Conservation (phyloP, 257 asterid genomes). For the Solanum microdontum region DNA sequence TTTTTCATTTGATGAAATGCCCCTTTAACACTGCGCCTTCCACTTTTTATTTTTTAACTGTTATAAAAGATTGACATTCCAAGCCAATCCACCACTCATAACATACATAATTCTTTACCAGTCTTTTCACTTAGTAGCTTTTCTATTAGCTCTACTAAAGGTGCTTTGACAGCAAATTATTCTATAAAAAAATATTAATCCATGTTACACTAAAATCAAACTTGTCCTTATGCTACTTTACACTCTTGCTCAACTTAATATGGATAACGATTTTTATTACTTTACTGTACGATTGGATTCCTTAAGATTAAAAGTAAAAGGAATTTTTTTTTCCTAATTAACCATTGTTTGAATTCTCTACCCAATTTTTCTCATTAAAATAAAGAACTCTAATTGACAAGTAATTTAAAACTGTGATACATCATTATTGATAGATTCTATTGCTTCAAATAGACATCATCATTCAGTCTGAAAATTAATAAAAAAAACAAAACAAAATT, state of each 20-base stretch:
- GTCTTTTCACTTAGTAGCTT: neutral
- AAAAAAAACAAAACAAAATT: neutral
- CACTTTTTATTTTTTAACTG: neutral
- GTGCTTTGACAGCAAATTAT: neutral
- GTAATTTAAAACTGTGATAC: neutral
- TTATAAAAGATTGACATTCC: neutral
- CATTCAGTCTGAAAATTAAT: neutral
- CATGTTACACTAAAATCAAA: neutral
- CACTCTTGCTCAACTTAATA: neutral
- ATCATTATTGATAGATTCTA: neutral
- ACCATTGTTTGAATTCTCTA: neutral
- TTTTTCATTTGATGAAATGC: slow-evolving; percentile 5
- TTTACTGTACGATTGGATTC: slow-evolving; percentile 3
- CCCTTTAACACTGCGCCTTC: neutral
- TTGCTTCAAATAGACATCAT: neutral
- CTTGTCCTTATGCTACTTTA: neutral
- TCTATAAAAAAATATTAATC: neutral
- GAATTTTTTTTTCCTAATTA: neutral
- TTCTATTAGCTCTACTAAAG: neutral
- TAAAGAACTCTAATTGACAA: neutral
- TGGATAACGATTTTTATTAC: neutral
- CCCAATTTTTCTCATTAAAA: neutral
- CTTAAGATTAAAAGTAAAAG: slow-evolving; percentile 2
- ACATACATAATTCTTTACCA: neutral
- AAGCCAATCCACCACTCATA: neutral